phyloP scores from a whole-genome alignment of 306 rosid species.

The Trifolium fragiferum region DNA sequence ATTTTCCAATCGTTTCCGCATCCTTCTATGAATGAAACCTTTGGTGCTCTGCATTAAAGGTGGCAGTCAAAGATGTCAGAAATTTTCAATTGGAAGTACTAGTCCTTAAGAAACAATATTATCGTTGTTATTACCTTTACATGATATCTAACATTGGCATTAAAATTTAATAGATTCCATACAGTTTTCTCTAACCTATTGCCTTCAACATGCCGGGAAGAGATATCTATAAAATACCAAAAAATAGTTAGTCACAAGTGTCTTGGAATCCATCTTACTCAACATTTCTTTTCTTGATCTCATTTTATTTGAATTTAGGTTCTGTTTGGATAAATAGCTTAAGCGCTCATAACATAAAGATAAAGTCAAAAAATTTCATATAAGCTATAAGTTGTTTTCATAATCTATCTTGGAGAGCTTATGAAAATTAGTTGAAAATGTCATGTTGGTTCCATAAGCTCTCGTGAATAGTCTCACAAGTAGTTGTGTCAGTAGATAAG shows the following conservation, averaged over 20 bases:
- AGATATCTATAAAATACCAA: constrained; percentile 60
- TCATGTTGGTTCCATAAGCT: neutral
- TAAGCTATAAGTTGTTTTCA: neutral
- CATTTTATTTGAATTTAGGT: constrained; percentile 2
- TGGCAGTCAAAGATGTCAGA: constrained; percentile 32
- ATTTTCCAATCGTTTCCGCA: constrained; percentile 75
- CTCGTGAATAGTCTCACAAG: neutral
- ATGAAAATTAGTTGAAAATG: neutral
- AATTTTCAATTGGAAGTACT: constrained; percentile 9
- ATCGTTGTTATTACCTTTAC: constrained; percentile 65
- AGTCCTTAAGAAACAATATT: constrained; percentile 5
- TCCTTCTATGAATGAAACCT: constrained; percentile 84
- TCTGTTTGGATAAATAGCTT: neutral
- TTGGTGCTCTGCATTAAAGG: constrained; percentile 61
- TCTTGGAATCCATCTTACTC: constrained; percentile 21
- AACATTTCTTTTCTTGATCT: constrained; percentile 13
- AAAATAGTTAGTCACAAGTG: constrained; percentile 27
- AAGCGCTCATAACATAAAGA: neutral
- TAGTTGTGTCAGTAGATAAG: neutral
- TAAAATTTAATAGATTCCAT: constrained; percentile 83
- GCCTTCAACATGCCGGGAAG: constrained; percentile 64
- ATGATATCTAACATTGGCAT: constrained; percentile 71
- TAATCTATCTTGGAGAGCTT: neutral
- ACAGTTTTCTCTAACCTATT: constrained; percentile 76
- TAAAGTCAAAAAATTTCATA: neutral